A percentile compares a stretch with the other conserved stretches of the same genome.
phyloP scores from a whole-genome alignment of 495 filamentous ascomycete genomes.

The Aspergillus bridgeri region DNA sequence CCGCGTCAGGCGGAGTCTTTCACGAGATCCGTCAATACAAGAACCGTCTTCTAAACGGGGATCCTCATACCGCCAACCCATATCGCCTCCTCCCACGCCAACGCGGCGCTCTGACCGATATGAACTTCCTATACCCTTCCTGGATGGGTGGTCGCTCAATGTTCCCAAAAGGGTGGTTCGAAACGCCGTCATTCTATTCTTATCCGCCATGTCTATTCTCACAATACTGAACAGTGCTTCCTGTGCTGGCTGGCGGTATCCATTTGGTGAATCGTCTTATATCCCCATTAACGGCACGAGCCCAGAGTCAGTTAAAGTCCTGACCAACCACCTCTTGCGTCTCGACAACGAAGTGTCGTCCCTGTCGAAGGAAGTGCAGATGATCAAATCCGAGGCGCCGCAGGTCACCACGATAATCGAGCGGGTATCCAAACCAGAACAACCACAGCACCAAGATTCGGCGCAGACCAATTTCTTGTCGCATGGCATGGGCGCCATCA shows the following conservation, averaged over 20 bases:
- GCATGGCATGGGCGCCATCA: conserved; percentile 27
- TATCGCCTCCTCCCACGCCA: neutral
- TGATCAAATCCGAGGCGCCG: conserved; percentile 24
- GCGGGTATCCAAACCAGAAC: neutral
- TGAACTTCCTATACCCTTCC: neutral
- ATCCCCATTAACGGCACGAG: conserved; percentile 23
- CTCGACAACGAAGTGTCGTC: conserved; percentile 35
- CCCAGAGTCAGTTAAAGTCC: conserved; percentile 22
- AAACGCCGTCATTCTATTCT: neutral
- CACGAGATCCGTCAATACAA: neutral
- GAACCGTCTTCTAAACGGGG: neutral
- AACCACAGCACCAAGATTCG: conserved; percentile 6
- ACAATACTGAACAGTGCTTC: conserved; percentile 4
- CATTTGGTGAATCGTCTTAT: conserved; percentile 5
- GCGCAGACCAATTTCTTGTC: conserved; percentile 40
- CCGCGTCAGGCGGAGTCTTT: neutral
- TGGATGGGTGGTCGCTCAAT: neutral
- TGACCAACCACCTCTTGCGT: conserved; percentile 29
- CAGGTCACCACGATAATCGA: conserved; percentile 19
- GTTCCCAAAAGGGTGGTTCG: neutral
- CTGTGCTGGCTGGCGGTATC: conserved; percentile 13
- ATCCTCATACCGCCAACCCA: neutral
- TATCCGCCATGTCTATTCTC: conserved; percentile 10
- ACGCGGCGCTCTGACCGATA: neutral
- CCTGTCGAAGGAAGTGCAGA: conserved; percentile 32